Conservation (phyloP, 2,329 filamentous ascomycete species). For the Cytospora piceae region DNA sequence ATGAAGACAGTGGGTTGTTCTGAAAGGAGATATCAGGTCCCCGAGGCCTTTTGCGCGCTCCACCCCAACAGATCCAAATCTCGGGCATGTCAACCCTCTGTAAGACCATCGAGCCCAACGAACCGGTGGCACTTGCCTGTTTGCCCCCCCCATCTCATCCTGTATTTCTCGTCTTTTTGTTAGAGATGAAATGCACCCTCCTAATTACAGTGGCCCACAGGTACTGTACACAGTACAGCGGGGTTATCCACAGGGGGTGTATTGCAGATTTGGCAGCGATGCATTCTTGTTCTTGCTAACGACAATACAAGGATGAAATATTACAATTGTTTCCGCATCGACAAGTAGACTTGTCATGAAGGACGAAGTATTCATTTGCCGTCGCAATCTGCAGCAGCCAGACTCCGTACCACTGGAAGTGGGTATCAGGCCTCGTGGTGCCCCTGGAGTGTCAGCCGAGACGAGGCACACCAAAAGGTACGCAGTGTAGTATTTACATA, state of each 20-base stretch:
- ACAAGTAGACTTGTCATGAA: background rate
- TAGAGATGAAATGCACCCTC: background rate
- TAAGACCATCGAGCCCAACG: background rate
- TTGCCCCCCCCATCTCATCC: background rate
- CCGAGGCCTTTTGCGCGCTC: constrained; percentile 5
- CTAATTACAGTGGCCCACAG: background rate
- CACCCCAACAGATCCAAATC: constrained; percentile 3
- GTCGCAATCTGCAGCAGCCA: background rate
- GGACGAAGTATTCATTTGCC: background rate
- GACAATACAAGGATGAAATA: background rate
- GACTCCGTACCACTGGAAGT: background rate
- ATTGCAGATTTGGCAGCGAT: background rate
- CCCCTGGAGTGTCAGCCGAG: constrained; percentile 22
- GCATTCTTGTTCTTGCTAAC: background rate
- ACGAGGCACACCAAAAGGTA: constrained; percentile 12
- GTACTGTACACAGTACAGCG: background rate
- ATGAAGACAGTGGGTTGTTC: constrained; percentile 1
- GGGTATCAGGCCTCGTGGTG: constrained; percentile 15
- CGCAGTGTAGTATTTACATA: background rate
- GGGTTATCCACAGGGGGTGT: background rate
- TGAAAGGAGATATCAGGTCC: background rate
- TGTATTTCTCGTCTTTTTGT: background rate
- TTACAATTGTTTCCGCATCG: background rate
- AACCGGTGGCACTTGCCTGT: background rate
- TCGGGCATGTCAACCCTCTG: background rate